Evolutionary conservation across 2,329 filamentous ascomycete species (phyloP).

Genomic region (Sporothrix schenckii): DNA sequence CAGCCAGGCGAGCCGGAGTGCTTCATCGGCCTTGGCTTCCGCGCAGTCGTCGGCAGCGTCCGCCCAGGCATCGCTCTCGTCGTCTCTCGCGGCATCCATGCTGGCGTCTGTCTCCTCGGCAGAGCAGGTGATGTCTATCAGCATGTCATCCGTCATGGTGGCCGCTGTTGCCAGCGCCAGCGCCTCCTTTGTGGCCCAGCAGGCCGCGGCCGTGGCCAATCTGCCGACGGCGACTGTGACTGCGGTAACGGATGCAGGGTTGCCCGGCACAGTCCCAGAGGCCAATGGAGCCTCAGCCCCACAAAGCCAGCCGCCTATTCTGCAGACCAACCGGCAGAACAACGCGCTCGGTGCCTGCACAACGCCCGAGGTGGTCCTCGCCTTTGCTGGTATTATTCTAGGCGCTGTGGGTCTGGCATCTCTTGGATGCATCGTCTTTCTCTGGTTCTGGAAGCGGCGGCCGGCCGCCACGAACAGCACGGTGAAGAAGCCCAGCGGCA

Average conservation of each 20-base stretch:
- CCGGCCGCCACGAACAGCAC: neutral
- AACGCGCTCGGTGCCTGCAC: constrained; percentile 28
- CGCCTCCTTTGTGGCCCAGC: constrained; percentile 5
- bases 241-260: neutral
- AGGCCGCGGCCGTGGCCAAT: constrained; percentile 1
- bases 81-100: constrained; percentile 8
- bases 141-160: constrained; percentile 21
- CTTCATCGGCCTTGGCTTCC: constrained; percentile 15
- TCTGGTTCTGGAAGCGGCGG: constrained; percentile 23
- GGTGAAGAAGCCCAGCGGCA: neutral
- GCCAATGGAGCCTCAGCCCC: neutral
- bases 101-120: constrained; percentile 19
- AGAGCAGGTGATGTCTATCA: constrained; percentile 6
- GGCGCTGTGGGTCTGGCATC: constrained; percentile 28
- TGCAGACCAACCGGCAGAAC: neutral
- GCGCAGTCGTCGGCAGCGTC: constrained; percentile 23
- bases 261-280: neutral
- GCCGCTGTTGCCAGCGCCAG: constrained; percentile 26
- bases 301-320: neutral
- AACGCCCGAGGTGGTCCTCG: constrained; percentile 29
- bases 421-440: constrained; percentile 19
- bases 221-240: neutral
- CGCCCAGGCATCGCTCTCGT: constrained; percentile 12
- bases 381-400: constrained; percentile 29
- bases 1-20: constrained; percentile 12